A percentile compares a stretch with the other conserved stretches of the same genome.
phyloP scores from a whole-genome alignment of 768 basidiomycete genomes.

The Neoboletus subvelutipes region DNA sequence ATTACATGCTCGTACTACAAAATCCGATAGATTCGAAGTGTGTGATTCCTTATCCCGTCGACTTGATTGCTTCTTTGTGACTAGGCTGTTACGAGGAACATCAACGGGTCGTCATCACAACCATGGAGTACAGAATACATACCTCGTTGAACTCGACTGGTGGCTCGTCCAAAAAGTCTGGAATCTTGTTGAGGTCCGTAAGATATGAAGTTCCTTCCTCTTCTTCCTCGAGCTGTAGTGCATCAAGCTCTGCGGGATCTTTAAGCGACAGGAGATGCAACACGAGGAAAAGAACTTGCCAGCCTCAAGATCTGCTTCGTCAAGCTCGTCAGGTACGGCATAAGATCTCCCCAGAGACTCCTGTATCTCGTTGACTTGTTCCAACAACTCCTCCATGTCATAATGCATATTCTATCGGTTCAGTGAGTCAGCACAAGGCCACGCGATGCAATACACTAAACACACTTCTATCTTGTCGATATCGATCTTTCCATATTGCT shows the following conservation, averaged over 20 bases:
- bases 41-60: constrained; percentile 36
- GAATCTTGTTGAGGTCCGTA: constrained; percentile 78
- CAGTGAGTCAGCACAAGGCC: background rate
- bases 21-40: background rate
- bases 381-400: constrained; percentile 97
- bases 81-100: constrained; percentile 35
- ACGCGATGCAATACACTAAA: background rate
- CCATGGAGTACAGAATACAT: constrained; percentile 15
- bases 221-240: constrained; percentile 87
- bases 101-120: background rate
- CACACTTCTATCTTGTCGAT: constrained; percentile 97
- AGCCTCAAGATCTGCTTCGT: constrained; percentile 96
- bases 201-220: constrained; percentile 91
- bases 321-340: constrained; percentile 94
- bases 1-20: constrained; percentile 18
- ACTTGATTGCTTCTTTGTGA: constrained; percentile 56
- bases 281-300: constrained; percentile 47
- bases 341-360: constrained; percentile 92
- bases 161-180: constrained; percentile 90
- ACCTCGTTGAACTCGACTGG: constrained; percentile 73
- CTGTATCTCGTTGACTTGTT: constrained; percentile 97
- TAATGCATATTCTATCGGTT: constrained; percentile 84
- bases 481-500: constrained; percentile 96
- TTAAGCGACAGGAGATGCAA: background rate
- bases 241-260: constrained; percentile 78